These are phyloP conservation scores for Tetradesmus lagerheimii DNA, from an alignment of 139 green algal genomes.

Conservation along the genomic window DNA sequence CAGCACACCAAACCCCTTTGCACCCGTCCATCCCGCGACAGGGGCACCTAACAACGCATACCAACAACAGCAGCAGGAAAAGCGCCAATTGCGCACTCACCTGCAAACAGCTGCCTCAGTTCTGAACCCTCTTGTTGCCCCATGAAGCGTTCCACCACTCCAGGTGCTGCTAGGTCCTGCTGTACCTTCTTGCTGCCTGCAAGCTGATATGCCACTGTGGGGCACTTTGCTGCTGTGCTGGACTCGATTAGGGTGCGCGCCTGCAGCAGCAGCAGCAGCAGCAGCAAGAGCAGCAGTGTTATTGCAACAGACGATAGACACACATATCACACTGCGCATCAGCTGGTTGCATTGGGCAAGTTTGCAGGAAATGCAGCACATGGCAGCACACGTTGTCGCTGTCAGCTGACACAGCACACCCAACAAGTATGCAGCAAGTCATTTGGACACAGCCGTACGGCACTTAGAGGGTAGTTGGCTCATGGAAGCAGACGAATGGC, in stretches of 20 bases:
- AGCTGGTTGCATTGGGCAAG: too few relatives aligned
- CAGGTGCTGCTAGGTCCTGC: conserved; percentile 80
- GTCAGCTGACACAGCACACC: background rate
- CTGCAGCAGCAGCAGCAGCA: conserved; percentile 60
- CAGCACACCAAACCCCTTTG: too few relatives aligned
- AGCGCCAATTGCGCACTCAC: conserved; percentile 30
- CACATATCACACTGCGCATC: background rate
- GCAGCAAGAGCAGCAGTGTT: conserved; percentile 54
- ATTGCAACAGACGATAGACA: background rate
- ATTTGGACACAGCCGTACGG: too few relatives aligned
- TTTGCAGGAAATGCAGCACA: too few relatives aligned
- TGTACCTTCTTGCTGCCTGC: conserved; percentile 96
- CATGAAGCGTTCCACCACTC: conserved; percentile 68
- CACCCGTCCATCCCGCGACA: too few relatives aligned
- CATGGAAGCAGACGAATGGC: too few relatives aligned
- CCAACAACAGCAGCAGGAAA: too few relatives aligned
- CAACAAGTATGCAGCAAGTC: too few relatives aligned
- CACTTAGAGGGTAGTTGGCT: too few relatives aligned
- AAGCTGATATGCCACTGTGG: conserved; percentile 92
- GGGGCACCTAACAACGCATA: too few relatives aligned
- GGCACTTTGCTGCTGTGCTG: conserved; percentile 87
- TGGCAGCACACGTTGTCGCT: background rate
- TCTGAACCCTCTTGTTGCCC: conserved; percentile 46
- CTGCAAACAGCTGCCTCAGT: conserved; percentile 90
- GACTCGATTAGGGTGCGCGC: conserved; percentile 85